Base-by-base conservation (phyloP, 2,329 filamentous ascomycete genomes). In the Sporothrix humicola region DNA sequence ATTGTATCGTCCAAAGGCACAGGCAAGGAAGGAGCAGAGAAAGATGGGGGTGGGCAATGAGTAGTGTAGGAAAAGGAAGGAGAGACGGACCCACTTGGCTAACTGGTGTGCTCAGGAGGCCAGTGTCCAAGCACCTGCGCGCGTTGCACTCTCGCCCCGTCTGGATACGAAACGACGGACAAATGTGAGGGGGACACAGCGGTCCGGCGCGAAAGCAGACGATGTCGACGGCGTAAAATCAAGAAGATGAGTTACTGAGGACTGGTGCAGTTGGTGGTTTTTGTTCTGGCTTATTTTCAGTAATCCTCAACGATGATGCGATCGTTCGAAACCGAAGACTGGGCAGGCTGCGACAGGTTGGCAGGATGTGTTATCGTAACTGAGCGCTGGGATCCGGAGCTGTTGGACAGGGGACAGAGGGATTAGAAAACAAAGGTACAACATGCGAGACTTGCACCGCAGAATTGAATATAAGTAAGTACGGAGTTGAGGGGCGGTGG, bases 81-180 rank as follows among this genome's bases (percentile, higher is more conserved):
- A 54, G 31, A 56, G 42, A 70, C 20, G 73, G 74, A 61, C 73
- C 74, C 73, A 75, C 71, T 68, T n/a, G 15, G 50, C 61, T 63
- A 74, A 71, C 17, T 59, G 65, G 52, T 31, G 56, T 42, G 48
- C 56, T 66, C 69, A 70, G 73, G 68, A 72, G 71, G 71, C 46
- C 44, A 75, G 58, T 42, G 73, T 76, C 74, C 73, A 74, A 76
- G 74, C 74, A 75, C 74, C 72, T 42, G 63, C 71, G 68, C 72
- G 72, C 72, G 72, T 54, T 73, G 65, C 68, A 73, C 61, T 63
- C 37, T 61, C 71, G 46, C 44, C 63, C 65, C 69, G 72, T 69
- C 69, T 42, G 48, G 54, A 73, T 58, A 65, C 73, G 73, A 73
- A 72, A 74, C 69, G 42, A 72, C 65, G 73, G 73, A 71, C 72